A percentile compares a stretch with the other conserved stretches of the same genome.
Conservation (phyloP, 257 asterid species). For the Phtheirospermum japonicum region DNA sequence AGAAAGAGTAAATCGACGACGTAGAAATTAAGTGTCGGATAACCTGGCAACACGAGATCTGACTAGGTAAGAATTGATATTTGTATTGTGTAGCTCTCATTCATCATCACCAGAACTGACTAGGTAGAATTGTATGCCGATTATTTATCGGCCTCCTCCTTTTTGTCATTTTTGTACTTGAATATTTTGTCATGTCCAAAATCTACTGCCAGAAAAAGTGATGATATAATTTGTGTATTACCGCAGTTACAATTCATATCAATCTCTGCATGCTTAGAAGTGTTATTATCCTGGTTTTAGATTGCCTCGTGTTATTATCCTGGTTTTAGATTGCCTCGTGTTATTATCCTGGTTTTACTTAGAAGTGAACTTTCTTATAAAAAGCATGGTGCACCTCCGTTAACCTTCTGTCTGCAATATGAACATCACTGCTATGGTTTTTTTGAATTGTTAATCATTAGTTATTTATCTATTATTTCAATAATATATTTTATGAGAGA, state of each 20-base stretch:
- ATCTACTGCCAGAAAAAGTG: neutral
- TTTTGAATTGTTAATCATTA: too few relatives aligned
- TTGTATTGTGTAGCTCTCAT: neutral
- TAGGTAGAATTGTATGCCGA: conserved; percentile 24
- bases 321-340: too few relatives aligned
- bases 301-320: too few relatives aligned
- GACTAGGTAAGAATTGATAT: too few relatives aligned
- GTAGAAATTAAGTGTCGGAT: conserved; percentile 27
- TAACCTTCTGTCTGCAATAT: too few relatives aligned
- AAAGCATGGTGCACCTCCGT: too few relatives aligned
- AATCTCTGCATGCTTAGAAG: neutral
- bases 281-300: too few relatives aligned
- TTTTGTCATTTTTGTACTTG: neutral
- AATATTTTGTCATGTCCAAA: neutral
- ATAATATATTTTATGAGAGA: too few relatives aligned
- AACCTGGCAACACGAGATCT: conserved; percentile 55
- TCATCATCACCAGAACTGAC: conserved; percentile 3
- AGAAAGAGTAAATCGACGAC: conserved; percentile 24
- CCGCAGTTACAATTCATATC: neutral
- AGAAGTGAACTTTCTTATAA: too few relatives aligned
- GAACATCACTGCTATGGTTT: too few relatives aligned
- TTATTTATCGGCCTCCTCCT: neutral
- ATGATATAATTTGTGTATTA: neutral
- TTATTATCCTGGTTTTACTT: too few relatives aligned
- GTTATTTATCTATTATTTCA: too few relatives aligned